Base-by-base conservation (phyloP, 1,139 yeast genomes). In the Arxiozyma telluris region DNA sequence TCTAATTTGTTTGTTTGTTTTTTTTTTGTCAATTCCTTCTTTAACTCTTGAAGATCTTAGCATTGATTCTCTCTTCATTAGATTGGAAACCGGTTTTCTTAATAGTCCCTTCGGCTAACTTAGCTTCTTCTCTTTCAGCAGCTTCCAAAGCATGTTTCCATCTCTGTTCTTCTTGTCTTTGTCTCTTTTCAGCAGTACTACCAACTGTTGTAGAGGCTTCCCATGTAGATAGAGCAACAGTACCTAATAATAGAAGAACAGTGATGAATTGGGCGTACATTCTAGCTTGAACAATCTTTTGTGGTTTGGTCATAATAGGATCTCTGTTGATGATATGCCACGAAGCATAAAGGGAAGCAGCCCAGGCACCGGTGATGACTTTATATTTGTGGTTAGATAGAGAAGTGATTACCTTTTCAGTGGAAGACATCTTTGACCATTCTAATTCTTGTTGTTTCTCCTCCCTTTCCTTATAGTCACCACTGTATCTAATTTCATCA, bases 191-290 rank as follows among this genome's bases (percentile, higher is more conserved):
- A 71, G 62, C 62, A 82, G 27, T 21, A 42, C 47, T 30, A 34
- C 44, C 34, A 34, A 42, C 47, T 8, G 34, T 38, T 34, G 43
- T 15, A 12, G 45, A 80, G 60, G 79, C 81, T 64, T 85, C 91
- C 61, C 79, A 82, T 72, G 82, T 75, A 44, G 83, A 76, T 62
- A 85, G 73, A 50, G 83, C 80, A 61, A 85, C 76, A 3, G 90
- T 80, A 42, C 82, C 84, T 59, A 86, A 72, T 61, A 85, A 73
- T 57, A 86, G 73, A 11, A 79, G 76, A 55, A 84, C 84, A 1
- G 91, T 83, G 56, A 87, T 73, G 58, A 87, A 90, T 71, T 89
- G 96, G 9, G 96, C 96, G 68, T 88, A 88, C 84, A 89, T 89
- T 79, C 96, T 84, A 34, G 96, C 96, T 70, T 87, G 95, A 38